Evolutionary conservation across 1,139 yeast species (phyloP).

Genomic region (Nakaseomyces glabratus): DNA sequence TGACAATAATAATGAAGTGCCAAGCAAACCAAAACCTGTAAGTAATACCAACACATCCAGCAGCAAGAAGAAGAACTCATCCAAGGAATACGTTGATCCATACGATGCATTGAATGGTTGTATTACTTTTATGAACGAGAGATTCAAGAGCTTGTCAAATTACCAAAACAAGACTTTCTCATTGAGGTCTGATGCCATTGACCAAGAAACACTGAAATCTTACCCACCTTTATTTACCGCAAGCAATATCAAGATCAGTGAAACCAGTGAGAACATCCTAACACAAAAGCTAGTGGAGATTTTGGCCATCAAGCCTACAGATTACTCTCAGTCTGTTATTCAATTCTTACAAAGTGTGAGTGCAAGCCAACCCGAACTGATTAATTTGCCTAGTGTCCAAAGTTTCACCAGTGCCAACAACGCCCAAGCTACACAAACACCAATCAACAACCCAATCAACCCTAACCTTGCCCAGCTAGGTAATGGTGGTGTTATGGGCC

Average conservation of each 20-base stretch:
- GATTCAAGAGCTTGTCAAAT: slow-evolving; percentile 27
- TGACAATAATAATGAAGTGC: slow-evolving; percentile 7
- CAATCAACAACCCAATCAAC: slow-evolving; percentile 5
- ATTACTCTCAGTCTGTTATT: slow-evolving; percentile 27
- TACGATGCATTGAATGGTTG: slow-evolving; percentile 31
- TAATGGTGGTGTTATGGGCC: slow-evolving; percentile 1
- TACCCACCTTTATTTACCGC: slow-evolving; percentile 40
- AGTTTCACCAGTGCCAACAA: slow-evolving; percentile 11
- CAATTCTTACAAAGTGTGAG: slow-evolving; percentile 26
- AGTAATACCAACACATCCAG: slow-evolving; percentile 13
- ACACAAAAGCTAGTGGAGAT: slow-evolving; percentile 29
- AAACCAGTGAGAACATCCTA: slow-evolving; percentile 25
- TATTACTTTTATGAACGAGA: slow-evolving; percentile 32
- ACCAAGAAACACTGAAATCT: slow-evolving; percentile 30
- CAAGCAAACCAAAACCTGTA: slow-evolving; percentile 9
- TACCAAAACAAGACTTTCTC: slow-evolving; percentile 29
- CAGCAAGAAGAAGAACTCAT: slow-evolving; percentile 18
- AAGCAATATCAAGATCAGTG: slow-evolving; percentile 25
- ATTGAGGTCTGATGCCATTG: slow-evolving; percentile 32
- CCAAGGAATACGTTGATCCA: slow-evolving; percentile 26
- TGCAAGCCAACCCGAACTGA: slow-evolving; percentile 9
- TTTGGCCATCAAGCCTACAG: slow-evolving; percentile 29
- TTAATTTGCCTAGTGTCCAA: slow-evolving; percentile 10
- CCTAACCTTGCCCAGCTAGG: slow-evolving; percentile 4
- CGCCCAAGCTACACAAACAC: slow-evolving; percentile 7